These are phyloP conservation scores for Saccharomyces pastorianus DNA, from an alignment of 1,139 yeast genomes.

Conservation along the genomic window DNA sequence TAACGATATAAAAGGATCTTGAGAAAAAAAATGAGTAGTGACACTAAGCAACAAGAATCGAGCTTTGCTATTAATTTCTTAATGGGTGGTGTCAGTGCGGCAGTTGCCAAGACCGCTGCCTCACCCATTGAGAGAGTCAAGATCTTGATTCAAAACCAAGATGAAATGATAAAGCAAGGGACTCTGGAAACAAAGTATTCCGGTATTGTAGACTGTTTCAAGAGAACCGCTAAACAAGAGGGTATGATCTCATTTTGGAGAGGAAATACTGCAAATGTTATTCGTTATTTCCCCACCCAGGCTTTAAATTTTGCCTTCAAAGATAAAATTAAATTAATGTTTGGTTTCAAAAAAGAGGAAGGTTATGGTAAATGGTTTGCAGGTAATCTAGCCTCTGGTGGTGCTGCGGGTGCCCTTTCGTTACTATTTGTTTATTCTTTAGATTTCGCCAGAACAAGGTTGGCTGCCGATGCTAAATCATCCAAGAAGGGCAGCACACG, in stretches of 20 bases:
- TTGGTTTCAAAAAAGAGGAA: conserved; percentile 61
- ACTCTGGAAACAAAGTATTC: conserved; percentile 58
- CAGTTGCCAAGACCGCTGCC: conserved; percentile 76
- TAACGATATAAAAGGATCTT: too few species aligned
- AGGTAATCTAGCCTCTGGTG: conserved; percentile 80
- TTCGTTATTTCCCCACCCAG: conserved; percentile 81
- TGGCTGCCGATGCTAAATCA: conserved; percentile 75
- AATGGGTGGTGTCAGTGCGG: conserved; percentile 84
- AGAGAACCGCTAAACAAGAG: conserved; percentile 63
- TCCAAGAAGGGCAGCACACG: conserved; percentile 56
- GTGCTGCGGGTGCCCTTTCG: conserved; percentile 74
- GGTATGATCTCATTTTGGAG: conserved; percentile 71
- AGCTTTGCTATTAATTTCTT: conserved; percentile 50
- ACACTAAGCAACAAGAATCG: conserved; percentile 11
- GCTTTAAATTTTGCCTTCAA: conserved; percentile 79
- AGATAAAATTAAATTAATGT: conserved; percentile 71
- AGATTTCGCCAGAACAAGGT: conserved; percentile 78
- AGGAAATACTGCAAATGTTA: conserved; percentile 78
- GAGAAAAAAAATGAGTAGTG: background rate
- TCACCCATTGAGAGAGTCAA: conserved; percentile 81
- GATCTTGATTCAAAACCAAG: conserved; percentile 74
- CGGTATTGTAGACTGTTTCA: conserved; percentile 67
- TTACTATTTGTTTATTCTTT: conserved; percentile 68
- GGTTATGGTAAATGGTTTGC: conserved; percentile 65
- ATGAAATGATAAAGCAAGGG: conserved; percentile 76